Conservation (phyloP, 1,284 basidiomycete genomes). For the Irpex sp. region DNA sequence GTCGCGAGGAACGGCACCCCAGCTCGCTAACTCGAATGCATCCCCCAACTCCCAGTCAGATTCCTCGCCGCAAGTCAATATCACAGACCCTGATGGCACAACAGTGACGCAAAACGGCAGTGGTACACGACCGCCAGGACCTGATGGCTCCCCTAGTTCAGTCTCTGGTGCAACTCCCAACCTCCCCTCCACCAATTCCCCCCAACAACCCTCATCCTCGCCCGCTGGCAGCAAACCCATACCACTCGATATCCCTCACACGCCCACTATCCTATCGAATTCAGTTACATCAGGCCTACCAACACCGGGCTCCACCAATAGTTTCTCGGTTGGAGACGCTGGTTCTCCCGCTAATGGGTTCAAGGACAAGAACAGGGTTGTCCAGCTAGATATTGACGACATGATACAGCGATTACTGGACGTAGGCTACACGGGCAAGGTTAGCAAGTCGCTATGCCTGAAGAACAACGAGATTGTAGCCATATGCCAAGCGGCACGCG, state of each 20-base stretch:
- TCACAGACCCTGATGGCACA: conserved; percentile 47
- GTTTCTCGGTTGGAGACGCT: conserved; percentile 36
- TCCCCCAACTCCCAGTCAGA: conserved; percentile 17
- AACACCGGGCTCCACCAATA: conserved; percentile 42
- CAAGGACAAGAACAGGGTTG: conserved; percentile 52
- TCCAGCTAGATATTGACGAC: conserved; percentile 92
- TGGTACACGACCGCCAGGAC: conserved; percentile 30
- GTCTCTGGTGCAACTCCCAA: conserved; percentile 30
- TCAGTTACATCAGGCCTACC: conserved; percentile 38
- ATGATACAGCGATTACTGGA: conserved; percentile 97
- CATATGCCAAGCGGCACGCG: conserved; percentile 95
- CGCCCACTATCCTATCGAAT: conserved; percentile 72
- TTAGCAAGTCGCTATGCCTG: conserved; percentile 93
- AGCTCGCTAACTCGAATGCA: conserved; percentile 14
- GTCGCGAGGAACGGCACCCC: conserved; percentile 40
- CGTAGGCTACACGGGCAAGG: conserved; percentile 97
- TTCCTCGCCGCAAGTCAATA: conserved; percentile 37
- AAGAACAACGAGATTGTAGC: conserved; percentile 97
- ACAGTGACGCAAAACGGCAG: conserved; percentile 28
- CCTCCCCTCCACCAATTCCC: conserved; percentile 21
- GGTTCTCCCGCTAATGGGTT: conserved; percentile 27
- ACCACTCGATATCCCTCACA: conserved; percentile 73
- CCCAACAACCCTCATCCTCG: conserved; percentile 32
- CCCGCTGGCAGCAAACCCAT: conserved; percentile 33
- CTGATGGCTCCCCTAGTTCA: conserved; percentile 39